Base-by-base conservation (phyloP, 768 basidiomycete genomes). In the Wakefieldia striispora region DNA sequence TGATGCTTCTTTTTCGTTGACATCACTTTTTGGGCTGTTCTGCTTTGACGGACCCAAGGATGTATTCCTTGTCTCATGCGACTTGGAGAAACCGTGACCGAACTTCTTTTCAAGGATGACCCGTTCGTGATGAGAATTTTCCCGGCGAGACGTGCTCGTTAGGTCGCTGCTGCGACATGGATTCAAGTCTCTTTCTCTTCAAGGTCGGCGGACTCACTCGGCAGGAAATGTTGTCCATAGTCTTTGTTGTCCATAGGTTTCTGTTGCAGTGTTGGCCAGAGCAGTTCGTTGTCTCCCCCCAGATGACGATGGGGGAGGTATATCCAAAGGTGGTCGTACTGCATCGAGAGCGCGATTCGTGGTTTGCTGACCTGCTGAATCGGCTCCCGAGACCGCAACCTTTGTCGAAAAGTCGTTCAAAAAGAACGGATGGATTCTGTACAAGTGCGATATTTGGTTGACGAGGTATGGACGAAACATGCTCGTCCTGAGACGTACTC, bases 391-490 rank as follows among this genome's bases (percentile, higher is more conserved):
- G 17, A 38, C 23, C 2, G 26, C 2, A 6, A 26, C 44, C 38
- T 47, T 50, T n/a, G 49, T 61, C 19, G 62, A 57, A 40, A 53
- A 43, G 27, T 49, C 33, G 3, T 51, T 51, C 39, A 44, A 43
- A 40, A 56, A 53, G 45, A 56, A 59, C 2, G 67, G 40, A 27
- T 54, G 59, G 2, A 45, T 23, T 49, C 68, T 67, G 49, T 29
- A 27, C 14, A 38, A 5, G 33, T 31, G 46, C 23, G 26, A 21
- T 2, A 34, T 40, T 40, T 31, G 47, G 37, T 51, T 55, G 54
- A 54, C 16, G 34, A 47, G 10, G 36, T 48, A 39, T 13, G 33
- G 23, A 38, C 59, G 57, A 47, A 57, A 17, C 45, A 51, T 50
- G 51, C 31, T 40, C 49, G 33, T 45, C 38, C 23, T 20, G 34